A percentile compares a stretch with the other conserved stretches of the same genome.
Conservation (phyloP, 331 rosid species). For the Pyrus hybrid region DNA sequence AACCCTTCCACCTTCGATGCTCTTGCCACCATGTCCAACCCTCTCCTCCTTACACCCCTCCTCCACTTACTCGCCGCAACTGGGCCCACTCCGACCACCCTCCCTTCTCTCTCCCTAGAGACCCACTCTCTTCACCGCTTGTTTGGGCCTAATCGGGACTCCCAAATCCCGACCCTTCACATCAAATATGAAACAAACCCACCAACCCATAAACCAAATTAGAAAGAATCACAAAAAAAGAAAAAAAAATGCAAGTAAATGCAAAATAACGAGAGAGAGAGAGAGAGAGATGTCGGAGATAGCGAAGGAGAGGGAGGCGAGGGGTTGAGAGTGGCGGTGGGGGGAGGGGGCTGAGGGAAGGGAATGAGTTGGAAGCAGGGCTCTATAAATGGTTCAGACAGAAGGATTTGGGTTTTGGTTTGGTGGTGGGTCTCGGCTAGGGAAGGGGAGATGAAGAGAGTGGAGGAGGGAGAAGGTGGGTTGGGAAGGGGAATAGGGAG, state of each 20-base stretch:
- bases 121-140: conserved; percentile 16
- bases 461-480: no score
- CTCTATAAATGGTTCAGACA: conserved; percentile 48
- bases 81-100: no score
- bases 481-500: no score
- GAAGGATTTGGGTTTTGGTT: conserved; percentile 12
- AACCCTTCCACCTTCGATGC: no score
- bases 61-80: no score
- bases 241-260: not conserved
- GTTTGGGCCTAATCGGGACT: conserved; percentile 63
- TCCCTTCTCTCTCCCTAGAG: no score
- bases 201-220: conserved; percentile 4
- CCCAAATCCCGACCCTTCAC: conserved; percentile 77
- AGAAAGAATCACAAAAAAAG: not conserved
- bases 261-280: not conserved
- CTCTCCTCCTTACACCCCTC: no score
- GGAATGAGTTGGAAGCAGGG: conserved; percentile 55
- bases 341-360: conserved; percentile 72
- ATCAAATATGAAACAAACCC: conserved; percentile 40
- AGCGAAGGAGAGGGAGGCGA: conserved; percentile 52
- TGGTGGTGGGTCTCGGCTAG: conserved; percentile 40
- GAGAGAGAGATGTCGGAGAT: conserved; percentile 2
- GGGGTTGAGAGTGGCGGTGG: conserved; percentile 43
- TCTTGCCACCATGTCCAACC: no score
- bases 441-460: not conserved